Evolutionary conservation across 805 yeast genomes (phyloP).

Genomic region (Saccharomycopsis sp.): DNA sequence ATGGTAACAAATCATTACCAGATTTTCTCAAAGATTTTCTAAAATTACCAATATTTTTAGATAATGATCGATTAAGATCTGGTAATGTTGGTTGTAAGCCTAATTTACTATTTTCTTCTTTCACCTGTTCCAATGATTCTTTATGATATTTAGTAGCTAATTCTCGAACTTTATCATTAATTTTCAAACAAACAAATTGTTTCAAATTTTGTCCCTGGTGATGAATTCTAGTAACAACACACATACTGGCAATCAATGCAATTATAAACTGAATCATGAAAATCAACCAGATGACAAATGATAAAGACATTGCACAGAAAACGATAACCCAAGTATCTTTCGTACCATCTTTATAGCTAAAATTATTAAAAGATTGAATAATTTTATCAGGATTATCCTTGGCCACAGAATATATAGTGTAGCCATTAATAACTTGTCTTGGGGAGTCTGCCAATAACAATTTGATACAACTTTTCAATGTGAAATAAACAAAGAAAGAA

Average conservation of each 20-base stretch:
- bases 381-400: conserved; percentile 29
- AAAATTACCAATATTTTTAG: conserved; percentile 5
- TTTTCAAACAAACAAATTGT: conserved; percentile 53
- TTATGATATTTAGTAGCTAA: conserved; percentile 38
- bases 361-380: conserved; percentile 27
- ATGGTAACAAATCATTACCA: conserved; percentile 17
- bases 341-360: conserved; percentile 44
- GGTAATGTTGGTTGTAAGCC: conserved; percentile 27
- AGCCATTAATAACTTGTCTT: conserved; percentile 75
- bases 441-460: conserved; percentile 78
- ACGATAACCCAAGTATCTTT: conserved; percentile 65
- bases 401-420: conserved; percentile 54
- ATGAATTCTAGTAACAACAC: conserved; percentile 41
- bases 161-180: conserved; percentile 49
- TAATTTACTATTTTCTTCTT: conserved; percentile 24
- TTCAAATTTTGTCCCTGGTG: conserved; percentile 39
- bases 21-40: conserved; percentile 18
- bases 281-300: conserved; percentile 66
- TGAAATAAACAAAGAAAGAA: conserved; percentile 57
- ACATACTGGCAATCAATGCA: conserved; percentile 47
- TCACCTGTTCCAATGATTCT: conserved; percentile 26
- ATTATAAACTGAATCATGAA: conserved; percentile 50
- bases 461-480: conserved; percentile 54
- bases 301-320: conserved; percentile 66
- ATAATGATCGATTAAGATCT: conserved; percentile 6